These are phyloP conservation scores for Apiospora phragmitis DNA, from an alignment of 2,329 filamentous ascomycete species.

Conservation along the genomic window DNA sequence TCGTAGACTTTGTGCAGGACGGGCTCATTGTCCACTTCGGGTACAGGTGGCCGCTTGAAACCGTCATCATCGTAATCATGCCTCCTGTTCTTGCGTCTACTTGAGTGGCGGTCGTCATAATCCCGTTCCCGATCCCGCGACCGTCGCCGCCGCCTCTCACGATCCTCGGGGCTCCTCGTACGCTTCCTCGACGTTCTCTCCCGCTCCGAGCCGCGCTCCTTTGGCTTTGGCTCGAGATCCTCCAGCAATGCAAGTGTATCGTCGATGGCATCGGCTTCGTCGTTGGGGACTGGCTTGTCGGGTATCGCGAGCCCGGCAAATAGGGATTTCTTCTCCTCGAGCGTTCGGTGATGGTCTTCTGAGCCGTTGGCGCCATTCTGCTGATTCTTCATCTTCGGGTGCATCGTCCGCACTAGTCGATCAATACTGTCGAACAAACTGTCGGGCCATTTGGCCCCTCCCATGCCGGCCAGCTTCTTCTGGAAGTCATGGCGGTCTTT, in stretches of 20 bases:
- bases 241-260: slow-evolving; percentile 94
- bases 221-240: slow-evolving; percentile 70
- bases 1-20: slow-evolving; percentile 86
- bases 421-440: slow-evolving; percentile 92
- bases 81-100: slow-evolving; percentile 45
- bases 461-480: slow-evolving; percentile 70
- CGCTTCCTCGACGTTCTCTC: slow-evolving; percentile 54
- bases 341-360: slow-evolving; percentile 39
- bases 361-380: slow-evolving; percentile 37
- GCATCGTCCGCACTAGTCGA: slow-evolving; percentile 83
- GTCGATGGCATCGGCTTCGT: slow-evolving; percentile 70
- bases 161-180: slow-evolving; percentile 56
- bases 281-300: slow-evolving; percentile 59
- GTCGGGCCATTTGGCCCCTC: slow-evolving; percentile 77
- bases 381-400: slow-evolving; percentile 83
- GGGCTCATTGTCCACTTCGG: slow-evolving; percentile 79
- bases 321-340: slow-evolving; percentile 78
- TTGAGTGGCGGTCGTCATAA: slow-evolving; percentile 63
- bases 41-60: slow-evolving; percentile 65
- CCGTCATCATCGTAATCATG: slow-evolving; percentile 55
- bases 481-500: slow-evolving; percentile 72
- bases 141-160: slow-evolving; percentile 36
- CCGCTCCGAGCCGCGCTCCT: slow-evolving; percentile 21
- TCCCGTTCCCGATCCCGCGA: slow-evolving; percentile 37
- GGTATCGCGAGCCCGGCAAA: slow-evolving; percentile 89